Base-by-base conservation (phyloP, 805 yeast genomes). In the Candida sakaeoensis region DNA sequence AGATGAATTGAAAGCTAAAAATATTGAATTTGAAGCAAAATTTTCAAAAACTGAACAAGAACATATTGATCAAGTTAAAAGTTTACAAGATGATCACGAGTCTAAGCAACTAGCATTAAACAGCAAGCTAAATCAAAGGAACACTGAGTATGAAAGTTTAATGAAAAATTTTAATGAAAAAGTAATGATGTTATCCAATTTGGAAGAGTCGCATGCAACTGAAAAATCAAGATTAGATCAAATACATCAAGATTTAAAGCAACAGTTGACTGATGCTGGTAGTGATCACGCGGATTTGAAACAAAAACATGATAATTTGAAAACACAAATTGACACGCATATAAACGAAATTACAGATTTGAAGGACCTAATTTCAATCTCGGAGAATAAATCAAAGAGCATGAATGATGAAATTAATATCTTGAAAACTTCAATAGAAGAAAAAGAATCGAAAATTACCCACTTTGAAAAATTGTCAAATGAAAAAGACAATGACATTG, bases 371-470 rank as follows among this genome's bases (percentile, higher is more conserved):
- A 13, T 37, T 4, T 24, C 33, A 21, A 31, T 30, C 6, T 37
- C 40, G 7, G 40, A 37, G 29, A 22, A 17, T 14, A 37, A 37
- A 22, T 29, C 41, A 10, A 33, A 37, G 19, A 33, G 36, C n/a
- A 17, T 31, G 4, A 12, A 15, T 12, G 4, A 30, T n/a, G 41
- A 37, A 14, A 18, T 31, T 25, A 15, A 23, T 14, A 19, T 7
- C 12, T 30, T 37, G 14, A 37, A 28, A 21, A 26, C 22, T n/a
- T 5, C 16, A 12, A 13, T 23, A 2, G 18, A 37, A 31, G 16
- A 13, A 5, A 31, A 22, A 16, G 36, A 18, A 13, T 8, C 26
- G 6, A 4, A 6, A 18, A 19, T 24, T 37, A 15, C n/a, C 2
- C 18, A 37, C 3, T 14, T 8, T 17, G 17, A 26, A 4, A 21